Percentiles rank a stretch among this genome's conserved stretches.
Conservation (phyloP, 2,329 filamentous ascomycete genomes). For the Fonsecaea pugnacius region DNA sequence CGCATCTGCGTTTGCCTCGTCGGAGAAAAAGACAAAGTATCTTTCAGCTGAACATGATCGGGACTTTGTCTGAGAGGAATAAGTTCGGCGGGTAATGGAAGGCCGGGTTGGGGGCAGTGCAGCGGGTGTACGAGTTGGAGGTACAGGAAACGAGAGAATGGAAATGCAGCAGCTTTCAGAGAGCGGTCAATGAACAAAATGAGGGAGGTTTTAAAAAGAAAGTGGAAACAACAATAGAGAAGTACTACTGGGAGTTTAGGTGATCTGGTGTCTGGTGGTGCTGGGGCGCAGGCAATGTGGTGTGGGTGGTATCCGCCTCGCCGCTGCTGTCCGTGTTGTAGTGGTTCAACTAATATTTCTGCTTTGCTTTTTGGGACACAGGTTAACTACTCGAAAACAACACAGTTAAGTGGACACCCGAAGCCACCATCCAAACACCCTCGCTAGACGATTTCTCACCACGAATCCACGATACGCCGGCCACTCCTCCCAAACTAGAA, state of each 20-base stretch:
- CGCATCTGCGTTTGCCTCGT: background rate
- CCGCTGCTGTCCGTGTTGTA: background rate
- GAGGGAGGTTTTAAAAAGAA: slow-evolving; percentile 10
- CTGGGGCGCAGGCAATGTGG: background rate
- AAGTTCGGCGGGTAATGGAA: background rate
- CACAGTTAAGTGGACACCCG: background rate
- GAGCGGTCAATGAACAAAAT: slow-evolving; percentile 12
- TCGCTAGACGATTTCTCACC: background rate
- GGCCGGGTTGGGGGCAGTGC: slow-evolving; percentile 21
- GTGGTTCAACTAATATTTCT: background rate
- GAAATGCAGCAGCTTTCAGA: background rate
- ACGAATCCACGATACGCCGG: slow-evolving; percentile 5
- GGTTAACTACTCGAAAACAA: background rate
- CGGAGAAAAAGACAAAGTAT: slow-evolving; percentile 7
- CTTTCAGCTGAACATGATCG: slow-evolving; percentile 17
- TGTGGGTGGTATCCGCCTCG: slow-evolving; percentile 16
- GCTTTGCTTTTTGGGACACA: background rate
- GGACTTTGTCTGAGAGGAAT: slow-evolving; percentile 2
- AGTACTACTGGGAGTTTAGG: background rate
- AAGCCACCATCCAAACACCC: background rate
- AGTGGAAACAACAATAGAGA: slow-evolving; percentile 3
- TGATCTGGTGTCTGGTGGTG: slow-evolving; percentile 5
- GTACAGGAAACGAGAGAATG: slow-evolving; percentile 1
- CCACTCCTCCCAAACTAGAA: background rate
- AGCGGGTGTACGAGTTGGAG: slow-evolving; percentile 8